These are phyloP conservation scores for Penicillium sclerotigenum DNA, from an alignment of 2,329 filamentous ascomycete species.

Conservation along the genomic window DNA sequence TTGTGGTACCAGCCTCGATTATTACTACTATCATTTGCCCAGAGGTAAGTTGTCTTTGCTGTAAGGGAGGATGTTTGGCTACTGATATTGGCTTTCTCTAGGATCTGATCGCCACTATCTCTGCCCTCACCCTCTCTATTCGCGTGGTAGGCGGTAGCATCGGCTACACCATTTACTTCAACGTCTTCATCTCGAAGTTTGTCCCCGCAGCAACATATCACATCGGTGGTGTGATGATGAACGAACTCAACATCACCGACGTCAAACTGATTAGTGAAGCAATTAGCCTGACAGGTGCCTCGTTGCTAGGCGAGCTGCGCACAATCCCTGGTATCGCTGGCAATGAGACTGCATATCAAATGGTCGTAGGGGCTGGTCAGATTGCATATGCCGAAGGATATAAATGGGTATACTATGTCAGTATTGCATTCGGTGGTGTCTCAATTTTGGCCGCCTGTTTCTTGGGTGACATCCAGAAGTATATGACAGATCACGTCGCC, in stretches of 20 bases:
- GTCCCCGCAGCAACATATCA: constrained; percentile 45
- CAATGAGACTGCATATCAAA: constrained; percentile 50
- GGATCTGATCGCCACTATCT: constrained; percentile 66
- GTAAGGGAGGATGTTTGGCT: not conserved
- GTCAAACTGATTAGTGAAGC: constrained; percentile 47
- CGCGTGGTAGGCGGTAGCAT: constrained; percentile 66
- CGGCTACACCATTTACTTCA: constrained; percentile 60
- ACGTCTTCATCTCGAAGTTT: constrained; percentile 49
- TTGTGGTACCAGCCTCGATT: constrained; percentile 65
- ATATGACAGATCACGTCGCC: constrained; percentile 59
- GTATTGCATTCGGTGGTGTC: constrained; percentile 59
- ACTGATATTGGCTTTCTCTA: constrained; percentile 10
- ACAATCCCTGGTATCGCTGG: constrained; percentile 53
- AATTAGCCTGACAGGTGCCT: constrained; percentile 53
- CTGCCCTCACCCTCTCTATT: constrained; percentile 66
- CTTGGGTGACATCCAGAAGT: constrained; percentile 57
- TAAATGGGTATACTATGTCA: constrained; percentile 60
- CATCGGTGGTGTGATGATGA: constrained; percentile 52
- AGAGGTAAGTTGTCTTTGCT: constrained; percentile 43
- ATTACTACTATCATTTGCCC: constrained; percentile 68
- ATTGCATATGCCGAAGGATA: constrained; percentile 58
- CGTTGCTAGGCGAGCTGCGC: constrained; percentile 50
- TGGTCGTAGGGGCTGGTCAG: constrained; percentile 55
- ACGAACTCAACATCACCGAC: constrained; percentile 51
- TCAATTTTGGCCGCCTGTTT: constrained; percentile 58